Evolutionary conservation across 768 basidiomycete genomes (phyloP), one percentile per base, ranked within the genome.

Genomic region (Lentinus brumalis): DNA sequence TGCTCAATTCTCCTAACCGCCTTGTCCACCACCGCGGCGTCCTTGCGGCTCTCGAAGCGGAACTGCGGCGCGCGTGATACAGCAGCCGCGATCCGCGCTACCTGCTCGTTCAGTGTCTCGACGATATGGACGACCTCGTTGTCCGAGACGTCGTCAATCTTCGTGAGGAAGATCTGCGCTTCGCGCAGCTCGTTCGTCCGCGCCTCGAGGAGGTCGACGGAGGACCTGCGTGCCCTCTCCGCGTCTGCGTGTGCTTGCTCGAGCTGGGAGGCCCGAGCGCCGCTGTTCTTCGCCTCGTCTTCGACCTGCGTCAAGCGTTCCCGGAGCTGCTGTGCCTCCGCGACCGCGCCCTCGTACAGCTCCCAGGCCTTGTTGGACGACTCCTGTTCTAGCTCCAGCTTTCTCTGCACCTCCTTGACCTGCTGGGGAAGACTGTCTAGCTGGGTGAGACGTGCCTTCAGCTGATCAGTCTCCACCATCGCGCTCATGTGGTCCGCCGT

Each of bases 51-150:
- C 18, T 35, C 52, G 35, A 44, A 51, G 26, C 11, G 18, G 29
- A 50, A 71, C 16, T 67, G 70, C 69, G 78, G 78, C 4, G 74
- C 57, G 52, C 81, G 81, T 1, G 83, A 77, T 60, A 85, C 75
- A 59, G 74, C 75, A 0, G 80, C 79, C 1, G 83, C 80, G 18
- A 76, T 77, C 66, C 84, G 81, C 38, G 77, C 76, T 40, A 84
- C 79, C 61, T 80, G 79, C 3, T 78, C 70, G 51, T 85, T 81
- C 31, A 86, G 69, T n/a, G 72, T 71, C 54, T 79, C 75, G 16
- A 84, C 71, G 62, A 80, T 75, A 3, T 60, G 68, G 46, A 78
- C 71, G 18, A 84, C 77, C 32, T 86, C 83, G 5, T 76, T 77
- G 7, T 76, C 77, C 3, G 83, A 78, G 52, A 78, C 70, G 1